Base-by-base conservation (phyloP, 2,329 filamentous ascomycete genomes). In the Cladosporium sp. region DNA sequence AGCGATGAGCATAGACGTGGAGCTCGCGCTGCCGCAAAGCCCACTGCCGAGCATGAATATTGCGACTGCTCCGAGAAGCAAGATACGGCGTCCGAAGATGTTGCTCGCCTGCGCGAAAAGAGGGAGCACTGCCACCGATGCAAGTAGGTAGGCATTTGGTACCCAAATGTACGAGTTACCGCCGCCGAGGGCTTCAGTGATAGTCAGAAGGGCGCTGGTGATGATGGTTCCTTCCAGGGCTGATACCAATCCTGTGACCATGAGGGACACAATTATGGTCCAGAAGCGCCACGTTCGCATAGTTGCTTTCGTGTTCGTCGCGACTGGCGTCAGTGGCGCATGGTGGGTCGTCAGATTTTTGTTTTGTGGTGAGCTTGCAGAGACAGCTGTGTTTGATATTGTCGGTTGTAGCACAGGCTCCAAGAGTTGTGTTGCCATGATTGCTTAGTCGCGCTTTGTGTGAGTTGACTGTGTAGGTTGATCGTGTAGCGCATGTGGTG, bases 1-100 rank as follows among this genome's bases (percentile, higher is more conserved):
- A 67, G 78, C 80, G 16, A 89, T 84, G 2, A 89, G 75, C 71
- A 82, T 81, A 0, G 68, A 71, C 0, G 75, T 77, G 8, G 69
- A 80, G 0, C 70, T 77, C 0, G 86, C 82, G 0, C 79, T 80
- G 0, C 84, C 86, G 50, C 77, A 80, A 3, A 89, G 76, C 0
- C 80, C 83, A 64, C 84, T 85, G 0, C 86, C 86, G 0, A 87
- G 69, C 0, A 77, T 78, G 66, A 87, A 87, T 1, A 85, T 67
- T 12, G 73, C 75, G 1, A 85, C 78, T 2, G 81, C 73, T 8
- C 71, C 58, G 0, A 85, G 73, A 18, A 77, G 75, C 28, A 79
- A 72, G 58, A 62, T 40, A 75, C 66, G 63, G 12, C 69, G 66
- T 23, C 66, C 62, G 46, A 68, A 69, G 50, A 69, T 67, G 64